A percentile compares a stretch with the other conserved stretches of the same genome.
phyloP scores from a whole-genome alignment of 108 stramenopile species.

The Mayamaea pseudoterrestris region DNA sequence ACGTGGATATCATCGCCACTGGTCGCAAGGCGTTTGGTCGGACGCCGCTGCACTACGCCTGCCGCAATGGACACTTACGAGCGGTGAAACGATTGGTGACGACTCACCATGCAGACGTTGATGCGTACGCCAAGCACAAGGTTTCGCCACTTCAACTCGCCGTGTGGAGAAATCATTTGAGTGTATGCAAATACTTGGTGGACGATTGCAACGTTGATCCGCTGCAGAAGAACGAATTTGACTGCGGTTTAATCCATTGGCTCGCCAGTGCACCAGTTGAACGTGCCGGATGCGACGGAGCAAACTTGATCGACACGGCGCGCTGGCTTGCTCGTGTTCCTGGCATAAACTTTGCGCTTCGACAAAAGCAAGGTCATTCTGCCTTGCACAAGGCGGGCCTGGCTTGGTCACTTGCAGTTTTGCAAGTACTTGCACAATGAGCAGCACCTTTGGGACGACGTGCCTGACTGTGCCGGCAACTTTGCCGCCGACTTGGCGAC shows the following conservation, averaged over 20 bases:
- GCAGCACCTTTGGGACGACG: conserved; percentile 50
- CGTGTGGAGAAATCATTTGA: conserved; percentile 72
- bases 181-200: conserved; percentile 43
- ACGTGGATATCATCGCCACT: conserved; percentile 2
- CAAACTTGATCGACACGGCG: conserved; percentile 22
- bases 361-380: conserved; percentile 51
- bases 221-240: conserved; percentile 31
- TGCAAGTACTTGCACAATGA: conserved; percentile 43
- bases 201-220: conserved; percentile 28
- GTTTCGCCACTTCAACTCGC: conserved; percentile 78
- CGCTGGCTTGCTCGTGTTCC: conserved; percentile 23
- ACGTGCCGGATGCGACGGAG: conserved; percentile 14
- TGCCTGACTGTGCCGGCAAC: conserved; percentile 61
- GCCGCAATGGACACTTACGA: conserved; percentile 56
- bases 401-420: conserved; percentile 66
- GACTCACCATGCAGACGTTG: conserved; percentile 25
- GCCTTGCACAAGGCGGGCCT: conserved; percentile 71
- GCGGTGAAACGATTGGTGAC: conserved; percentile 34
- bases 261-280: conserved; percentile 40
- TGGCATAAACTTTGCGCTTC: conserved; percentile 19
- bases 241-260: conserved; percentile 74
- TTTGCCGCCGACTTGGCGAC: conserved; percentile 71
- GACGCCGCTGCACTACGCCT: conserved; percentile 74
- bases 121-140: conserved; percentile 37
- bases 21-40: conserved; percentile 28